Evolutionary conservation across 192 early-diverging fungal genomes (phyloP).

Genomic region (Backusella psychrophila): DNA sequence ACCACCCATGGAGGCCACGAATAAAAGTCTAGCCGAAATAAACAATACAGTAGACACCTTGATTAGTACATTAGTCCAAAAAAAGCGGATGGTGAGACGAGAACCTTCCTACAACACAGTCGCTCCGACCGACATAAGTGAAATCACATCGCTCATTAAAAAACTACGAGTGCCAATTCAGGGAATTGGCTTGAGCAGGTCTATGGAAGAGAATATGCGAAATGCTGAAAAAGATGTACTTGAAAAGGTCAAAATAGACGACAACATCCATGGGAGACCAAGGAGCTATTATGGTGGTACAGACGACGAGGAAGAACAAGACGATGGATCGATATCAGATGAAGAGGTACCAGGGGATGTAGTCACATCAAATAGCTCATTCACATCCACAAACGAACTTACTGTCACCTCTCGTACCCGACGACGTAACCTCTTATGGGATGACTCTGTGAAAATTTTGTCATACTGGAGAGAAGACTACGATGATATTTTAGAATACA

Average conservation of each 20-base stretch:
- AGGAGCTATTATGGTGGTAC: slow-evolving; percentile 8
- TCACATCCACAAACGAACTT: background rate
- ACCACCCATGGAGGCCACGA: background rate
- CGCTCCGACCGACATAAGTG: slow-evolving; percentile 24
- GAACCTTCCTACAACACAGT: slow-evolving; percentile 24
- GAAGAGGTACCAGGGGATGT: background rate
- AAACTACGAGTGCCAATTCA: slow-evolving; percentile 26
- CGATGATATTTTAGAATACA: slow-evolving; percentile 10
- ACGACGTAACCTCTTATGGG: background rate
- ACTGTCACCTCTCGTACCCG: background rate
- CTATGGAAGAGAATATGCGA: slow-evolving; percentile 31
- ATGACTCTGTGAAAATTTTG: slow-evolving; percentile 13
- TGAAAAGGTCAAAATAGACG: background rate
- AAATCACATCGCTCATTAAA: slow-evolving; percentile 26
- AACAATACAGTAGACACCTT: slow-evolving; percentile 17
- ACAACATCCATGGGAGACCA: background rate
- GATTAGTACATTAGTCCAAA: slow-evolving; percentile 12
- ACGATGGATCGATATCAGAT: background rate
- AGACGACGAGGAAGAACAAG: background rate
- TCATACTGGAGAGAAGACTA: slow-evolving; percentile 19
- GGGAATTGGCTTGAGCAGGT: slow-evolving; percentile 20
- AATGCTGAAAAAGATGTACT: background rate
- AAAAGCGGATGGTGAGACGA: slow-evolving; percentile 25
- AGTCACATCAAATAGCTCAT: background rate
- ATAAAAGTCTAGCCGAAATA: background rate